Evolutionary conservation across 2,329 filamentous ascomycete genomes (phyloP).

Genomic region (Myriosclerotinia curreyana): DNA sequence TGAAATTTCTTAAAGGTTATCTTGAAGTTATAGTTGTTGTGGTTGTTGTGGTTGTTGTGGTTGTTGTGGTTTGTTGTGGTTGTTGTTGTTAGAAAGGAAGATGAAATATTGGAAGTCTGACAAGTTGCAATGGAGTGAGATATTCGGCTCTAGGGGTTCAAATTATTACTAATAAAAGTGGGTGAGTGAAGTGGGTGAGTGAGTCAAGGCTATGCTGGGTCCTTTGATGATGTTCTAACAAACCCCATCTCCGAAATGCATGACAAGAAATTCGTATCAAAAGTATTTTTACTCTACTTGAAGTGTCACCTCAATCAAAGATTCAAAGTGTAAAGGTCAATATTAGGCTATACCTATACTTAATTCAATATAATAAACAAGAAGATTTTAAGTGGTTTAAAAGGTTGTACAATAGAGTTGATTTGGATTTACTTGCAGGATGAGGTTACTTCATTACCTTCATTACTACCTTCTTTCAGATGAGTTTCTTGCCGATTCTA

Average conservation of each 20-base stretch:
- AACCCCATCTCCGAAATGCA: background rate
- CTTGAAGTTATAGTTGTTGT: background rate
- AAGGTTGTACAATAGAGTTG: background rate
- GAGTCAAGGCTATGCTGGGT: background rate
- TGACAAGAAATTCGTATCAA: background rate
- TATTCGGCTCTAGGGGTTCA: background rate
- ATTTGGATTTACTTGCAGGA: constrained; percentile 6
- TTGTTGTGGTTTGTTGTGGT: background rate
- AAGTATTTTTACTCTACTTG: background rate
- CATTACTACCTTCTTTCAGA: background rate
- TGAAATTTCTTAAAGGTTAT: background rate
- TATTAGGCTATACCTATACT: too few relatives aligned
- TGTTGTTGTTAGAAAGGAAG: background rate
- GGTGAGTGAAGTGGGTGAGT: too few relatives aligned
- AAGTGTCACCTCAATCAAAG: background rate
- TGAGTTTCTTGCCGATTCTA: background rate
- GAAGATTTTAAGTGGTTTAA: background rate
- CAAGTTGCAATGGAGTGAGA: background rate
- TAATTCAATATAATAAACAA: too few relatives aligned
- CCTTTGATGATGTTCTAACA: background rate
- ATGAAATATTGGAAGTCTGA: background rate
- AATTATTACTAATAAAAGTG: background rate
- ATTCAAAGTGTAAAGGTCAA: too few relatives aligned
- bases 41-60: background rate
- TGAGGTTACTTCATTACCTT: background rate